Percentiles rank a stretch among this genome's conserved stretches.
These are phyloP conservation scores for Dryas alaskensis DNA, from an alignment of 306 rosid species.

Conservation along the genomic window DNA sequence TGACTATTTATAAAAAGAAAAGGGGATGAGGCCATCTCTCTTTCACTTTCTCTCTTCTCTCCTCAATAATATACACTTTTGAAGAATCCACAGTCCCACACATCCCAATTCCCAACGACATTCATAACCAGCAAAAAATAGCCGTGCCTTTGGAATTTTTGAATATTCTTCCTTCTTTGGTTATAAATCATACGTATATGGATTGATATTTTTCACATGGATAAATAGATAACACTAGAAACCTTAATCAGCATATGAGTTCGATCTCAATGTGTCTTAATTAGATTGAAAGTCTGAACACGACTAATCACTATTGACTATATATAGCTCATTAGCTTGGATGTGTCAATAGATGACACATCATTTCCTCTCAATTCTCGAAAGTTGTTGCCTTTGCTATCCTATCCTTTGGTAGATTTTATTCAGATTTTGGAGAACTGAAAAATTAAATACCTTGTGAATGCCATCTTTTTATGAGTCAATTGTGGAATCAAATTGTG, in stretches of 20 bases:
- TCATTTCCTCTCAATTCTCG: slow-evolving; percentile 13
- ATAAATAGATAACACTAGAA: background rate
- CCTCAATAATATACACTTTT: slow-evolving; percentile 51
- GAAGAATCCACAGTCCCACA: slow-evolving; percentile 49
- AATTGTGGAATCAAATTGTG: slow-evolving; percentile 25
- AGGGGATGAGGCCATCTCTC: slow-evolving; percentile 26
- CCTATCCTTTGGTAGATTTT: background rate
- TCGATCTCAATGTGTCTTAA: background rate
- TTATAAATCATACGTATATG: background rate
- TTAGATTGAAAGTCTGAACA: background rate
- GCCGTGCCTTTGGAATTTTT: slow-evolving; percentile 46
- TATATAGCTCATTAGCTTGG: no score
- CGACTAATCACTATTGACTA: background rate
- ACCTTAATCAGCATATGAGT: background rate
- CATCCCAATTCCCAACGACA: slow-evolving; percentile 30
- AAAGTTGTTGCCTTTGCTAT: slow-evolving; percentile 1
- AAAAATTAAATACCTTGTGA: slow-evolving; percentile 14
- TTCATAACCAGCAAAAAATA: slow-evolving; percentile 32
- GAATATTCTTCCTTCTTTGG: slow-evolving; percentile 31
- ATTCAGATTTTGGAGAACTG: slow-evolving; percentile 3
- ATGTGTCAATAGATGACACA: background rate
- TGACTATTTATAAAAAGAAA: slow-evolving; percentile 33
- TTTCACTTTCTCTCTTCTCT: slow-evolving; percentile 6
- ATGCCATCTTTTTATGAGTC: slow-evolving; percentile 17
- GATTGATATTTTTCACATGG: background rate